Base-by-base conservation (phyloP, 495 filamentous ascomycete genomes). In the Penicillium dipodomyicola region DNA sequence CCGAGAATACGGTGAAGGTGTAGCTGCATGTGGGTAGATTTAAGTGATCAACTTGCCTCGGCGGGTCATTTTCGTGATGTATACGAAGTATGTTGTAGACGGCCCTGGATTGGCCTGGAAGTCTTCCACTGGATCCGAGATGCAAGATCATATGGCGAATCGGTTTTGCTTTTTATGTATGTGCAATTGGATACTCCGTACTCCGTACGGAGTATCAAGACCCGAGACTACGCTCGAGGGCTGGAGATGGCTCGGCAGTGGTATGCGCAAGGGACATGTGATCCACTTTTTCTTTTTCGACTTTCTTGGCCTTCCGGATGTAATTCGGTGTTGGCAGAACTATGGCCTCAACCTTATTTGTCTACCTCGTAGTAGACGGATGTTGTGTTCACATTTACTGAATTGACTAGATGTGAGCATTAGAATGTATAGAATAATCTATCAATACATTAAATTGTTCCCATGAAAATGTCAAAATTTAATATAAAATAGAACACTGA, bases 51-150 rank as follows among this genome's bases (percentile, higher is more conserved):
- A 53, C 27, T 48, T 52, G 27, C 64, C 65, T 67, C 65, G 64
- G 64, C 64, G 65, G 65, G 62, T 62, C 61, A 45, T 62, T 65
- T 58, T 62, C 58, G 65, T 65, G 49, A 25, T 23, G 52, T 50
- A 32, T 44, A 43, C 14, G 15, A 14, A 37, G 32, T 14, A 33
- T 9, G 11, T 10, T 40, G 46, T 43, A 33, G 7, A 49, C 15
- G 10, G 20, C 19, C 23, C 35, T 20, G 53, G 56, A 57, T 59
- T 62, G 63, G 59, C 22, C 37, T 45, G 40, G 2, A 9, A 17
- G 12, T 12, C 2, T 19, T 9, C 5, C 11, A 5, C 8, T 5
- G 12, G 22, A 20, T 29, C 29, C 32, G 11, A 47, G 29, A 19
- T 30, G 22, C 37, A 43, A 6, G 15, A 39, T 39, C 35, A n/a